Evolutionary conservation across 768 basidiomycete genomes (phyloP).

Genomic region (Scleroderma bovista): DNA sequence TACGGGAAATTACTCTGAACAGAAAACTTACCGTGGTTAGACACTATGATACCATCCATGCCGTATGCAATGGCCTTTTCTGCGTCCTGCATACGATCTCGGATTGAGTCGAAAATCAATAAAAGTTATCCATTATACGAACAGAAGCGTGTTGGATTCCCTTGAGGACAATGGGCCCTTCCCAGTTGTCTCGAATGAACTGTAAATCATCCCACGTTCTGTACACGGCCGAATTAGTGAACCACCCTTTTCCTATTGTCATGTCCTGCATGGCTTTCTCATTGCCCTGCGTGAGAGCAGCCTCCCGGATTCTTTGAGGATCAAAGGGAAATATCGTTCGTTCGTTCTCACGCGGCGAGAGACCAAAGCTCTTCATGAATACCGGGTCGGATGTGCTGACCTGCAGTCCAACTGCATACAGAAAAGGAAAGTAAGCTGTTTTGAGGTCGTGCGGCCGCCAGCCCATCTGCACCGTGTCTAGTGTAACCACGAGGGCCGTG

Average conservation of each 20-base stretch:
- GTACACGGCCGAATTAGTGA: slow-evolving; percentile 57
- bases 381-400: slow-evolving; percentile 71
- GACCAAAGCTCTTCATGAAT: slow-evolving; percentile 59
- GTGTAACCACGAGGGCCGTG: slow-evolving; percentile 68
- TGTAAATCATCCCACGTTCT: slow-evolving; percentile 67
- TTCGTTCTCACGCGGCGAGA: slow-evolving; percentile 37
- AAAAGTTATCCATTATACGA: slow-evolving; percentile 12
- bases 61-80: slow-evolving; percentile 40
- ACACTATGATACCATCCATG: slow-evolving; percentile 43
- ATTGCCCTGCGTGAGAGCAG: slow-evolving; percentile 43
- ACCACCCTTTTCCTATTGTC: slow-evolving; percentile 55
- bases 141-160: slow-evolving; percentile 66
- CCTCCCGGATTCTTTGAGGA: slow-evolving; percentile 37
- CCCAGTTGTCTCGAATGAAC: slow-evolving; percentile 68
- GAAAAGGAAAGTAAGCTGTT: slow-evolving; percentile 59
- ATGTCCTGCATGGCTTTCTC: slow-evolving; percentile 33
- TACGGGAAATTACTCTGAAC: not conserved
- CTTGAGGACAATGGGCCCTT: slow-evolving; percentile 72
- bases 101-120: not conserved
- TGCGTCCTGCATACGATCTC: slow-evolving; percentile 35
- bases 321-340: slow-evolving; percentile 55
- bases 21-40: slow-evolving; percentile 31
- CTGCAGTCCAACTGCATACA: slow-evolving; percentile 59
- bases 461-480: slow-evolving; percentile 68
- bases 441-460: slow-evolving; percentile 76